These are phyloP conservation scores for Irpex sp. DNA, from an alignment of 1,284 basidiomycete species.

Conservation along the genomic window DNA sequence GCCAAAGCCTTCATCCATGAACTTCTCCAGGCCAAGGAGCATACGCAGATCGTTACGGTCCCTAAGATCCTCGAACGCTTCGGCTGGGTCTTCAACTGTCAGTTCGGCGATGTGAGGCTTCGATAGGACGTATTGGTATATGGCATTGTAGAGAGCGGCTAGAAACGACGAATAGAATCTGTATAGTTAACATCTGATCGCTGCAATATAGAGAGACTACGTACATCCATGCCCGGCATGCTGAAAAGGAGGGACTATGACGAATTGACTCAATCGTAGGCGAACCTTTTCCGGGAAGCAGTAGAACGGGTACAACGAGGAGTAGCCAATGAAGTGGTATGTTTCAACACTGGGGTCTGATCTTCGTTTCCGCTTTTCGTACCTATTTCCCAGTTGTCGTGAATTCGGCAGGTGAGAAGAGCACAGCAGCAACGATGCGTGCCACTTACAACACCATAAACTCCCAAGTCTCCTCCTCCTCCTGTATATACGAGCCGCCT, in stretches of 20 bases:
- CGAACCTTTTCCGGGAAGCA: conserved; percentile 88
- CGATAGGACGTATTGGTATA: conserved; percentile 75
- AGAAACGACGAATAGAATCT: neutral
- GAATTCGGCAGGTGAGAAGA: too few relatives aligned
- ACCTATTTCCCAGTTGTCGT: conserved; percentile 40
- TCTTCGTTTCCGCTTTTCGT: conserved; percentile 75
- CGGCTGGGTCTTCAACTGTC: conserved; percentile 96
- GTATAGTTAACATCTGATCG: neutral
- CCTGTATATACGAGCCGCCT: conserved; percentile 90
- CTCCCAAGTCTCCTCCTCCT: conserved; percentile 88
- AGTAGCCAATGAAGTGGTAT: conserved; percentile 92
- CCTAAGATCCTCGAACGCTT: conserved; percentile 92
- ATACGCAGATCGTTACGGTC: conserved; percentile 89
- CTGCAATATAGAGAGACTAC: conserved; percentile 24
- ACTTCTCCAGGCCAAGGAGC: conserved; percentile 62
- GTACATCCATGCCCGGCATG: conserved; percentile 84
- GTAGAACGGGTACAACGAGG: conserved; percentile 91
- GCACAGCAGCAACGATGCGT: neutral
- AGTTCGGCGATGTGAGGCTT: conserved; percentile 78
- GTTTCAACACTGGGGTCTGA: conserved; percentile 45
- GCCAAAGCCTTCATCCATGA: conserved; percentile 67
- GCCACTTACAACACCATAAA: conserved; percentile 70
- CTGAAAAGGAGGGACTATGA: conserved; percentile 89
- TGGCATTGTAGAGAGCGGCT: conserved; percentile 87
- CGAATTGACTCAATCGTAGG: conserved; percentile 88